Conservation (phyloP, 1,284 basidiomycete genomes). For the Athelia sp. region DNA sequence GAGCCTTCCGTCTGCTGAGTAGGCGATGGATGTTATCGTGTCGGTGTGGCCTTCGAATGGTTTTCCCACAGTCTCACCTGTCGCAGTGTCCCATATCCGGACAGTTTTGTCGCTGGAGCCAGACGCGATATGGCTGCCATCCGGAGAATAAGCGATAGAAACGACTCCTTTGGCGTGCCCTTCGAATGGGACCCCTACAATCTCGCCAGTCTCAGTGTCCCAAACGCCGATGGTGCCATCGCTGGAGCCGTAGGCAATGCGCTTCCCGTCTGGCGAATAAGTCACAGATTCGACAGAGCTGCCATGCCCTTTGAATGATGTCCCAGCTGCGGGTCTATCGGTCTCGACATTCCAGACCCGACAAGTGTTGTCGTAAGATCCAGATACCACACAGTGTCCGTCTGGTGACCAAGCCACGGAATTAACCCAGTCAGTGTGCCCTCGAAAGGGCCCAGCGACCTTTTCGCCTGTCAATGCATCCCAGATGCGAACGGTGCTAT, state of each 20-base stretch:
- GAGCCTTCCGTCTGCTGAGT: background rate
- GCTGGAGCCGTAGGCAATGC: background rate
- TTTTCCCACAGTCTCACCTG: background rate
- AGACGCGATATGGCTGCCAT: background rate
- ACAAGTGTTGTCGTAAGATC: background rate
- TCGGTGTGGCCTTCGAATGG: background rate
- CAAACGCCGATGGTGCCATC: background rate
- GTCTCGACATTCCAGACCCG: background rate
- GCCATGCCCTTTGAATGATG: background rate
- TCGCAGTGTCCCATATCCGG: background rate
- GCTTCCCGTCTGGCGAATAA: background rate
- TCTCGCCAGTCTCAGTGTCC: background rate
- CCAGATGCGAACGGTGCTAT: background rate
- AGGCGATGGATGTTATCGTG: background rate
- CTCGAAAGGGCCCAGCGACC: background rate
- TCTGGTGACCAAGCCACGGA: background rate
- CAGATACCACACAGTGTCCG: background rate
- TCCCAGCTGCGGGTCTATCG: background rate
- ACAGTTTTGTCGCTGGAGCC: background rate
- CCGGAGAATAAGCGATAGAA: background rate
- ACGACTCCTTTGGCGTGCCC: background rate
- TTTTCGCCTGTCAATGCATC: background rate
- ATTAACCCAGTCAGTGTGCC: background rate
- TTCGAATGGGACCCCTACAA: background rate
- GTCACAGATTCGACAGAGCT: background rate